These are phyloP conservation scores for Akanthomyces uredinophilus DNA, from an alignment of 2,329 filamentous ascomycete genomes.

Conservation along the genomic window DNA sequence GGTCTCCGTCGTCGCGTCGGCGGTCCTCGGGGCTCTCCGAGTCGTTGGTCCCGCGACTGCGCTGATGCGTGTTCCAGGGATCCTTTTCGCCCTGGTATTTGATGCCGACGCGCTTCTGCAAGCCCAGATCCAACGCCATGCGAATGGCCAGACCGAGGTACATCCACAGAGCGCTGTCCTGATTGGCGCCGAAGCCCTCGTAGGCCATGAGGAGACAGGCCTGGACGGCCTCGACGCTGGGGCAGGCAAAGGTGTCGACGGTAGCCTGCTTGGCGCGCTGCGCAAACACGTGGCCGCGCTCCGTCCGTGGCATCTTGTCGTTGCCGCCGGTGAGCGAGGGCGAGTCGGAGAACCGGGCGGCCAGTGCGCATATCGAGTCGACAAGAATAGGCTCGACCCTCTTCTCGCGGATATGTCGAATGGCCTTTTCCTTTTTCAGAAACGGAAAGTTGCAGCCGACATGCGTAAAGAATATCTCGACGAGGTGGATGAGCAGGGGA, in stretches of 20 bases:
- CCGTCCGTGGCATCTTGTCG: constrained; percentile 49
- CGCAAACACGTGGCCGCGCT: constrained; percentile 73
- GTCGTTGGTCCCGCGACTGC: constrained; percentile 32
- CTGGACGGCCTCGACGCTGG: constrained; percentile 77
- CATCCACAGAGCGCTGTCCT: constrained; percentile 91
- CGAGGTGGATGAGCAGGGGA: constrained; percentile 68
- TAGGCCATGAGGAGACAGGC: constrained; percentile 80
- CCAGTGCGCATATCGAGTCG: constrained; percentile 77
- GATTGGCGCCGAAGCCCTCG: constrained; percentile 81
- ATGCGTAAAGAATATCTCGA: constrained; percentile 75
- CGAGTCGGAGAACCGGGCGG: constrained; percentile 71
- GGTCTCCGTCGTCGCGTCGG: constrained; percentile 36
- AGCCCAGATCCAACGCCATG: constrained; percentile 72
- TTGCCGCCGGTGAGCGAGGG: constrained; percentile 43
- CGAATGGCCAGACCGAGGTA: constrained; percentile 83
- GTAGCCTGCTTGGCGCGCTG: constrained; percentile 78
- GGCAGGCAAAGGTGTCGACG: constrained; percentile 76
- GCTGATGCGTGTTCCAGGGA: constrained; percentile 42
- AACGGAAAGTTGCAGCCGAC: constrained; percentile 86
- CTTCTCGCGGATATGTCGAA: constrained; percentile 74
- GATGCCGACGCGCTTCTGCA: constrained; percentile 77
- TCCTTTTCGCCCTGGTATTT: constrained; percentile 53
- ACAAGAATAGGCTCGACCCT: constrained; percentile 78
- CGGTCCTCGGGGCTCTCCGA: constrained; percentile 36
- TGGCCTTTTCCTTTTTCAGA: constrained; percentile 65